phyloP scores from a whole-genome alignment of 1,284 basidiomycete genomes.

The Anthracocystis setariae region DNA sequence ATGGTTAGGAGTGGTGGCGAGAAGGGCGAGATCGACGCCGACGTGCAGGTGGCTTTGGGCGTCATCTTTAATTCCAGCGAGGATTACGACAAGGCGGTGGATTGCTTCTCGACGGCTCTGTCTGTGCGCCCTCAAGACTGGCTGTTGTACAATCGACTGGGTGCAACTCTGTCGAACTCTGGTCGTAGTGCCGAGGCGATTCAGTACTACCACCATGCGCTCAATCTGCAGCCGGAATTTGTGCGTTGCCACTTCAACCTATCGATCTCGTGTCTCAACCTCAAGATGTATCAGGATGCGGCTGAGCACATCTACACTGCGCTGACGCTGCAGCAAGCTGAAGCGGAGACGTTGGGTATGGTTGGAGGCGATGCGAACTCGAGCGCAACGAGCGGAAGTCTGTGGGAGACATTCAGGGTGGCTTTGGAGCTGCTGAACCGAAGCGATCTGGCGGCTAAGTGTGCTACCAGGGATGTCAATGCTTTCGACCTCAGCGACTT shows the following conservation, averaged over 20 bases:
- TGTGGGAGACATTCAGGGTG: conserved; percentile 66
- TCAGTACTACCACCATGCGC: conserved; percentile 86
- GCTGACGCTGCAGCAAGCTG: conserved; percentile 59
- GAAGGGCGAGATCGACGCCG: conserved; percentile 74
- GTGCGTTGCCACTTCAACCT: conserved; percentile 74
- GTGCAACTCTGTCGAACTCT: conserved; percentile 89
- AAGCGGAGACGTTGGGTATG: conserved; percentile 35
- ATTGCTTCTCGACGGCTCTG: conserved; percentile 91
- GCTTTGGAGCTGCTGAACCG: conserved; percentile 63
- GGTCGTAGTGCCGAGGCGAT: conserved; percentile 85
- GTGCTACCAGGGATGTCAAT: conserved; percentile 47
- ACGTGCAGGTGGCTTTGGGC: conserved; percentile 93
- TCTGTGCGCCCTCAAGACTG: conserved; percentile 90
- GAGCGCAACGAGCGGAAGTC: conserved; percentile 42
- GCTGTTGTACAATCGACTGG: conserved; percentile 93
- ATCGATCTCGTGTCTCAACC: conserved; percentile 62
- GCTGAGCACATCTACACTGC: conserved; percentile 66
- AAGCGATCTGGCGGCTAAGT: conserved; percentile 55
- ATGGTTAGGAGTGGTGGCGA: conserved; percentile 62
- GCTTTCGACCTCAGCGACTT: conserved; percentile 56
- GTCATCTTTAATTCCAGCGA: conserved; percentile 92
- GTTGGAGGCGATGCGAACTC: conserved; percentile 3
- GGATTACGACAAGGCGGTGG: conserved; percentile 86
- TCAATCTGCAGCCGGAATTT: conserved; percentile 90
- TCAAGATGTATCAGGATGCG: conserved; percentile 65